Conservation (phyloP, 2,329 filamentous ascomycete species). For the Triangularia verruculosa region DNA sequence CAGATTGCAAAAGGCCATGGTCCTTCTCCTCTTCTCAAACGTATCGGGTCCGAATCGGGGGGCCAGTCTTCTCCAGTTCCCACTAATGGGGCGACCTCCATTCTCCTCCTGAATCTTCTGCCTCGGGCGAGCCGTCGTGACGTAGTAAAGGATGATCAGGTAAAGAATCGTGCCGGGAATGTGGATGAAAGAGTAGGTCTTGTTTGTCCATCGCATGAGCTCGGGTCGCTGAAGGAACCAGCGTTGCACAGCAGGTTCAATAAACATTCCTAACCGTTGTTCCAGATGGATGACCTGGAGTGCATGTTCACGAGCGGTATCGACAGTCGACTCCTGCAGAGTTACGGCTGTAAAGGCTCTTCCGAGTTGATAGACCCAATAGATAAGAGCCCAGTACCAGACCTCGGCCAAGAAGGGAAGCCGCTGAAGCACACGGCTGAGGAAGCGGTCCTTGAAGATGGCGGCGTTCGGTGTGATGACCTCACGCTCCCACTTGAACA, state of each 20-base stretch:
- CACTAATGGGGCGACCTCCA: constrained; percentile 28
- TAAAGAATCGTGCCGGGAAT: constrained; percentile 75
- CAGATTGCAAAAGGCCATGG: constrained; percentile 61
- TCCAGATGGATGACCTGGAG: constrained; percentile 67
- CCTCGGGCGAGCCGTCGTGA: constrained; percentile 57
- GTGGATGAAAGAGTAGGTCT: constrained; percentile 73
- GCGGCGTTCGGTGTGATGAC: constrained; percentile 61
- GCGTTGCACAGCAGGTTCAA: constrained; percentile 60
- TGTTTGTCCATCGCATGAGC: constrained; percentile 67
- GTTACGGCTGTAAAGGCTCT: constrained; percentile 69
- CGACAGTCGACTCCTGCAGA: constrained; percentile 64
- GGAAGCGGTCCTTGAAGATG: constrained; percentile 55
- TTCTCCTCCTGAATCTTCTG: constrained; percentile 21
- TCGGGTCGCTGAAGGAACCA: constrained; percentile 49
- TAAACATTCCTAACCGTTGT: constrained; percentile 61
- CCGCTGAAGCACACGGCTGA: constrained; percentile 62
- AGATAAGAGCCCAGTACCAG: constrained; percentile 75
- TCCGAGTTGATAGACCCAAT: constrained; percentile 75
- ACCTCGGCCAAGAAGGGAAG: constrained; percentile 72
- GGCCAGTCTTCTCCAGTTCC: constrained; percentile 41
- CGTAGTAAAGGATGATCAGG: constrained; percentile 61
- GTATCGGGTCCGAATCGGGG: constrained; percentile 43
- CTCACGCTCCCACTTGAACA: constrained; percentile 45
- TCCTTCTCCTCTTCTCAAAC: constrained; percentile 56
- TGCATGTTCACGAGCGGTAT: constrained; percentile 66